Base-by-base conservation (phyloP, 2,329 filamentous ascomycete genomes). In the Chrysoporthe cubensis region DNA sequence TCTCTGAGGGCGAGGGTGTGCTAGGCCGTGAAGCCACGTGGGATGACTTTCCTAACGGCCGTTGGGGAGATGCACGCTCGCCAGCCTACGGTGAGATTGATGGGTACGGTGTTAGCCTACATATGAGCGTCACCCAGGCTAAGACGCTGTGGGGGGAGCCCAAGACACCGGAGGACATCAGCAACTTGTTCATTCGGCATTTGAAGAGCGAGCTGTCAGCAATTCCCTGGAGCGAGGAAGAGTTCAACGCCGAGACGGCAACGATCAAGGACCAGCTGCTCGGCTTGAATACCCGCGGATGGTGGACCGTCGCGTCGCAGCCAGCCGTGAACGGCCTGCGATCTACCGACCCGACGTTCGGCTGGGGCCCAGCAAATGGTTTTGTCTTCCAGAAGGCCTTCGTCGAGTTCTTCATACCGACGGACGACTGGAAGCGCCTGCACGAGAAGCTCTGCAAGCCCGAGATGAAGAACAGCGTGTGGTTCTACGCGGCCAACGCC, bases 361-460 rank as follows among this genome's bases (percentile, higher is more conserved):
- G 96, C 71, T 99, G 96, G 96, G 96, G 96, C 1, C 96, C 96
- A 0, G 87, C 87, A 62, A 90, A 94, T 74, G 96, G 96, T 21
- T 98, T 97, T 77, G 94, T 98, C 60, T 99, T 97, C 83, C 96
- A 99, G 76, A 99, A 98, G 80, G 91, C 95, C 0, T 99, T 99
- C 78, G 94, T 99, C 63, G 96, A 99, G 78, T 93, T 98, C 81
- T 99, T 99, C 84, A 82, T 97, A 67, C 90, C 94, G 0, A 81
- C 84, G 0, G 78, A 85, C 0, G 92, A 95, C 77, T 98, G 94
- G 90, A 78, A 81, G 18, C 77, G 77, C 1, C 84, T 99, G 43
- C 86, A 87, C 71, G 83, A 84, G 4, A 86, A 88, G 68, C 86
- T 98, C 57, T 76, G 79, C 64, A 81, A 80, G 13, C 80, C 86